Conservation (phyloP, 495 filamentous ascomycete species). For the Xylaria cubensis region DNA sequence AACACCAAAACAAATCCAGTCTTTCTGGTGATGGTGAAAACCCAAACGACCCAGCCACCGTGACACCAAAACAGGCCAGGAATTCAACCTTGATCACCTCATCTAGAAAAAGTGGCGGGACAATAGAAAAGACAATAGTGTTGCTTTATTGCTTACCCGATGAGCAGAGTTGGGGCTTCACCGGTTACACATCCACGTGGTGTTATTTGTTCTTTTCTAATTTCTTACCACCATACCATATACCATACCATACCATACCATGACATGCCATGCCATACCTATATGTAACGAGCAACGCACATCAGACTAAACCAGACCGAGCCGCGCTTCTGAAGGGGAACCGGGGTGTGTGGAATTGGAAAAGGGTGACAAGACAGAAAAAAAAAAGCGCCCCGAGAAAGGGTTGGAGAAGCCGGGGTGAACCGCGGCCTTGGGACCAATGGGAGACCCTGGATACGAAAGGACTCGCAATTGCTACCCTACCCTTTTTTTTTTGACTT, state of each 20-base stretch:
- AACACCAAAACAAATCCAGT: not conserved
- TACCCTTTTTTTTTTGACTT: not conserved
- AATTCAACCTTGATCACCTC: not conserved
- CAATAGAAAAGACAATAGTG: slow-evolving; percentile 27
- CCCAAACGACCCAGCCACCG: slow-evolving; percentile 8
- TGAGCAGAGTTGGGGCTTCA: slow-evolving; percentile 10
- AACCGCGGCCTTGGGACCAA: slow-evolving; percentile 27
- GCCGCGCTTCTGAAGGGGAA: slow-evolving; percentile 12
- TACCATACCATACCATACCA: not conserved
- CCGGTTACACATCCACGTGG: slow-evolving; percentile 16
- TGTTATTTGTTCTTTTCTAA: not conserved
- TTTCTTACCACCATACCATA: not conserved
- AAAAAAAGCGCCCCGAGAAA: slow-evolving; percentile 22
- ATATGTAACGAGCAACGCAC: not conserved
- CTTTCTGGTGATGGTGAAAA: not conserved
- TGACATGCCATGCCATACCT: no score
- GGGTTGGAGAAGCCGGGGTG: slow-evolving; percentile 21
- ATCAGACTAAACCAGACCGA: slow-evolving; percentile 17
- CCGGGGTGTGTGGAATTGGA: not conserved
- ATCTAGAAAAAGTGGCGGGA: slow-evolving; percentile 8
- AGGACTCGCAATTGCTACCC: slow-evolving; percentile 17
- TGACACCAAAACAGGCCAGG: slow-evolving; percentile 2
- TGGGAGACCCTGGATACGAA: slow-evolving; percentile 10
- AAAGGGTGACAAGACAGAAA: not conserved
- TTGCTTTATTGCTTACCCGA: slow-evolving; percentile 25